Base-by-base conservation (phyloP, 192 early-diverging fungal species). In the Podila epigama region DNA sequence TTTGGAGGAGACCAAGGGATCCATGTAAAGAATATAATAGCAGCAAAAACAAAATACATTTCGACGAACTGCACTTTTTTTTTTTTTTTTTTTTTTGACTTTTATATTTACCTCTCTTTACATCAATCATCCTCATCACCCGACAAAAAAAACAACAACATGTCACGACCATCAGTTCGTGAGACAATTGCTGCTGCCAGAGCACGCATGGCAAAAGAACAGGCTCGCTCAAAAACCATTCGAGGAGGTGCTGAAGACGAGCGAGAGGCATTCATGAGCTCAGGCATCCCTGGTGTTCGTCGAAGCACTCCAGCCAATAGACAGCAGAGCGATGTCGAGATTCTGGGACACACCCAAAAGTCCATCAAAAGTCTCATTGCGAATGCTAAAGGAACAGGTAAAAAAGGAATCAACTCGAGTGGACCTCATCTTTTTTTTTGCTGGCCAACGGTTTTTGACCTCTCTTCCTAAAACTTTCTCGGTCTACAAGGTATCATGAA, bases 1-100 rank as follows among this genome's bases (percentile, higher is more conserved):
- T 13, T 75, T 87, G 60, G 84, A 83, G 51, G 83, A 82, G 67
- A 77, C 73, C 56, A 77, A 77, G 73, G 73, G 73, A 68, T 77
- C 73, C 56, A 77, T 77, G 73, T 77, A 77, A 68, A 70, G 22
- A 29, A 63, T 20, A 44, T 15, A 44, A 22, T 48, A 48, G 20
- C 44, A 48, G n/a, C 44, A 48, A 48, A 48, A n/a, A n/a, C n/a
- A n/a, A n/a, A n/a, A n/a, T n/a, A n/a, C n/a, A n/a, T n/a, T n/a
- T n/a, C n/a, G n/a, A n/a, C n/a, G n/a, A n/a, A n/a, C n/a, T n/a
- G n/a, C n/a, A n/a, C n/a, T n/a, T n/a, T n/a, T n/a, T n/a, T n/a
- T n/a, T n/a, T n/a, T n/a, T n/a, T n/a, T n/a, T n/a, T n/a, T n/a
- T n/a, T n/a, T n/a, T n/a, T n/a, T n/a, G n/a, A n/a, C n/a, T n/a